A percentile compares a stretch with the other conserved stretches of the same genome.
Conservation (phyloP, 202 grass and related monocot genomes). For the Zizania palustris region DNA sequence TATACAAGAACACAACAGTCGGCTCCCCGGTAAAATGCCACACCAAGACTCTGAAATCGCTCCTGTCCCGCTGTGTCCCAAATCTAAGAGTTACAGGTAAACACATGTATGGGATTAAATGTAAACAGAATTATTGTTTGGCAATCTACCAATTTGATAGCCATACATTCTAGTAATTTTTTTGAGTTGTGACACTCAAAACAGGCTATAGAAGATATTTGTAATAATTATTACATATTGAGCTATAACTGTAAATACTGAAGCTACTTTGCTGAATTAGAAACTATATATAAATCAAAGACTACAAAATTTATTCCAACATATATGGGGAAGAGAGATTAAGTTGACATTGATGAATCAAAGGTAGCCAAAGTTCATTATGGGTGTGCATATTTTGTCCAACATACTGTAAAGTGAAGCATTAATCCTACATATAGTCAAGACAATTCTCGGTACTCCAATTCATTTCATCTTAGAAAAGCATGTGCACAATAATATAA, state of each 20-base stretch:
- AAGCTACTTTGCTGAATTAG: constrained; percentile 19
- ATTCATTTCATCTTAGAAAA: background rate
- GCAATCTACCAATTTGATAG: constrained; percentile 2
- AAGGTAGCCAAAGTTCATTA: background rate
- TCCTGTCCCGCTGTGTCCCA: constrained; percentile 98
- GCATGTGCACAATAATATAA: background rate
- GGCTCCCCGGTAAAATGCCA: constrained; percentile 95
- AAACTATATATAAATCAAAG: background rate
- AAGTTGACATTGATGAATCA: background rate
- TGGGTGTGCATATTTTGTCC: background rate
- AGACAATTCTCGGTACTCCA: background rate
- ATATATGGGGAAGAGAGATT: background rate
- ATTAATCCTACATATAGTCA: background rate
- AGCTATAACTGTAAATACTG: background rate
- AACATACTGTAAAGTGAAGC: background rate
- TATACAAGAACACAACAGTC: constrained; percentile 97
- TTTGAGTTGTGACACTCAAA: background rate
- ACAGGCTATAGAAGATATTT: background rate
- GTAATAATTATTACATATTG: background rate
- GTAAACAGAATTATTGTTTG: background rate
- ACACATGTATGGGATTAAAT: constrained; percentile 20
- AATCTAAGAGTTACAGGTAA: constrained; percentile 60
- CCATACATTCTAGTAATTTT: background rate
- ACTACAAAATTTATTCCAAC: background rate
- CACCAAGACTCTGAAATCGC: constrained; percentile 97